Percentiles rank a stretch among this genome's conserved stretches.
These are phyloP conservation scores for Tremellales sp. DNA, from an alignment of 1,284 basidiomycete species.

Conservation along the genomic window DNA sequence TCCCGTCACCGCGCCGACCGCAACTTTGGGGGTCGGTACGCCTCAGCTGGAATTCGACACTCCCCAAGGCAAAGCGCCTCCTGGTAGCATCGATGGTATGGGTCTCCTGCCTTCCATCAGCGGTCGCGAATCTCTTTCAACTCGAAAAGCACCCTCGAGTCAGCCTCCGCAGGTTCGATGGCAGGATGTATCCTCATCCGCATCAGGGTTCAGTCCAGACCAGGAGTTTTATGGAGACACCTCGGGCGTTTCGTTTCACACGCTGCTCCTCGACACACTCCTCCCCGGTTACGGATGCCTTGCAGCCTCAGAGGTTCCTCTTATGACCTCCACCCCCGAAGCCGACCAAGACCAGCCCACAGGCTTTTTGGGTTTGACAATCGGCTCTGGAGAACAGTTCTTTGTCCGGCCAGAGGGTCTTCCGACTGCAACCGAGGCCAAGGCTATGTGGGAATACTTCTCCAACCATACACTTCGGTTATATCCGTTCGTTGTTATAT, in stretches of 20 bases:
- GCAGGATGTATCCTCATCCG: background rate
- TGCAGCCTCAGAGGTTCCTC: background rate
- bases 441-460: constrained; percentile 12
- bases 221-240: constrained; percentile 16
- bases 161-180: background rate
- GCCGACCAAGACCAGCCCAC: background rate
- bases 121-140: too few species aligned
- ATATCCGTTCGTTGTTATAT: constrained; percentile 14
- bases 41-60: too few species aligned
- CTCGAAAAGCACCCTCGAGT: background rate
- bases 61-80: too few species aligned
- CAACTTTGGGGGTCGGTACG: too few species aligned
- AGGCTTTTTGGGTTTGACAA: constrained; percentile 2
- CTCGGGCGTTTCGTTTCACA: constrained; percentile 20
- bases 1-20: too few species aligned
- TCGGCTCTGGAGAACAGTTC: background rate
- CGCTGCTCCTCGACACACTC: constrained; percentile 15
- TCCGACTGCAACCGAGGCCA: constrained; percentile 6
- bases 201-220: background rate
- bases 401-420: constrained; percentile 4
- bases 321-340: background rate
- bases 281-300: constrained; percentile 10
- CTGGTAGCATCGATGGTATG: constrained; percentile 12
- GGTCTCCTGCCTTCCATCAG: too few species aligned
- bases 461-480: constrained; percentile 8